Evolutionary conservation across 345 rosid species (phyloP).

Genomic region (Zanthoxylum bungeanum): DNA sequence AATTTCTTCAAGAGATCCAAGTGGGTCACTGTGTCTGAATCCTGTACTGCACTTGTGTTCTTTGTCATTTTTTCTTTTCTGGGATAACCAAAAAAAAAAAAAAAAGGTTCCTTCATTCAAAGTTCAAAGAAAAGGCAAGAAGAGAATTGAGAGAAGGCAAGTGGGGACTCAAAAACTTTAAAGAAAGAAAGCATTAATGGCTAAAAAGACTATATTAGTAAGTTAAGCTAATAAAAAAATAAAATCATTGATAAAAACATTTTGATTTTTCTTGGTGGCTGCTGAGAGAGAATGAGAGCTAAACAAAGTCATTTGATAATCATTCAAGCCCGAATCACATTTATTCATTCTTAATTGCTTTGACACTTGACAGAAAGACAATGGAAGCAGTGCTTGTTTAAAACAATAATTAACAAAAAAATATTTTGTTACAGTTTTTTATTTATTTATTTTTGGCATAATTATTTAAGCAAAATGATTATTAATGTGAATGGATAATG

Average conservation of each 20-base stretch:
- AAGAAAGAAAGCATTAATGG: slow-evolving; percentile 9
- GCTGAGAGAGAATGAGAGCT: background rate
- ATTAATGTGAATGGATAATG: background rate
- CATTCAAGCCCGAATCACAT: background rate
- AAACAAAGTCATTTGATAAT: background rate
- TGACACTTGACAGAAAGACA: background rate
- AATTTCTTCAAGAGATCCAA: slow-evolving; percentile 35
- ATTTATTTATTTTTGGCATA: too few species aligned
- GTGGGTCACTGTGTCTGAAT: slow-evolving; percentile 28
- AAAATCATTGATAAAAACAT: slow-evolving; percentile 11
- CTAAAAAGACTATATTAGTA: background rate
- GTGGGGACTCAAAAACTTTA: background rate
- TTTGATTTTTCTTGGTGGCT: background rate
- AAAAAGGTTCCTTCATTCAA: background rate
- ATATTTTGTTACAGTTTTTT: too few species aligned
- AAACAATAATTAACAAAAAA: too few species aligned
- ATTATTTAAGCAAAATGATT: background rate
- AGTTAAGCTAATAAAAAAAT: background rate
- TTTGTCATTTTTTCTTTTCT: background rate
- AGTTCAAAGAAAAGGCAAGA: background rate
- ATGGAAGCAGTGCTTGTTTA: background rate
- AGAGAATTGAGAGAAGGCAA: background rate
- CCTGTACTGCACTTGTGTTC: background rate
- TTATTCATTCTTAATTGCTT: background rate
- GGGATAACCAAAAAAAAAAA: background rate